Conservation (phyloP, 768 basidiomycete species). For the Wakefieldia striispora region DNA sequence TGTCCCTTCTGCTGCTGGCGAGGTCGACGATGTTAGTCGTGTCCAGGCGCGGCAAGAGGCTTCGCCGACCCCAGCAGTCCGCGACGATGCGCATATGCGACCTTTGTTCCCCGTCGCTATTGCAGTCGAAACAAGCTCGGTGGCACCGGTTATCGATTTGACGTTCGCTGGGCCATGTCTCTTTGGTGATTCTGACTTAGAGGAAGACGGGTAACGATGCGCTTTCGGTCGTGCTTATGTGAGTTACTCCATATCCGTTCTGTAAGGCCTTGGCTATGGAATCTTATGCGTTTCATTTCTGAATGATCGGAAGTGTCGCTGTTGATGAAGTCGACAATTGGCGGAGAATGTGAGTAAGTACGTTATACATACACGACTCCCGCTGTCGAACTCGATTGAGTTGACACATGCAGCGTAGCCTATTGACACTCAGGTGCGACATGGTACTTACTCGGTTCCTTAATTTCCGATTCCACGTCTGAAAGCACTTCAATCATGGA, state of each 20-base stretch:
- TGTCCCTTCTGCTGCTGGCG: background rate
- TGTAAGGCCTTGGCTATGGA: too few species aligned
- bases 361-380: too few species aligned
- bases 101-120: background rate
- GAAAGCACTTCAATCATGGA: too few species aligned
- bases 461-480: too few species aligned
- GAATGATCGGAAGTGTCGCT: too few species aligned
- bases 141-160: constrained; percentile 2
- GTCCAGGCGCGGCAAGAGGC: background rate
- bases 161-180: constrained; percentile 27
- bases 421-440: too few species aligned
- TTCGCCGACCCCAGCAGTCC: background rate
- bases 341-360: too few species aligned
- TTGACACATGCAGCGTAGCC: too few species aligned
- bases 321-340: too few species aligned
- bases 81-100: background rate
- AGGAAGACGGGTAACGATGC: constrained; percentile 21
- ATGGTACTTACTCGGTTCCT: too few species aligned
- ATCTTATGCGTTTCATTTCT: too few species aligned
- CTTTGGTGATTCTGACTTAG: constrained; percentile 30
- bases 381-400: too few species aligned
- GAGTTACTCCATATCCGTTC: background rate
- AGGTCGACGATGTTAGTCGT: background rate
- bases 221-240: background rate
- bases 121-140: background rate